These are phyloP conservation scores for Musa acuminata DNA, from an alignment of 176 grass and related monocot genomes.

Conservation along the genomic window DNA sequence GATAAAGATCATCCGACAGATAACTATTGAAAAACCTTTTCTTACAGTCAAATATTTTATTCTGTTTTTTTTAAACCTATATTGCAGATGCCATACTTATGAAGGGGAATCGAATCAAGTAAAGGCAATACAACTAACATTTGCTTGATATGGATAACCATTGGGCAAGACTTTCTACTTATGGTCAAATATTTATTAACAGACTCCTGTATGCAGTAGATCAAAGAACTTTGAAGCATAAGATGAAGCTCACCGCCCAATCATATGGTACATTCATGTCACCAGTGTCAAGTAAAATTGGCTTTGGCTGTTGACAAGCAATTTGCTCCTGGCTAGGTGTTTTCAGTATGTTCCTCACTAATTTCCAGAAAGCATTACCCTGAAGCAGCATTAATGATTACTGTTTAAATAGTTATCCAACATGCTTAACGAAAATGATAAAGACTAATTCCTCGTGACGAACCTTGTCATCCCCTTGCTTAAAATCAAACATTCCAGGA, in stretches of 20 bases:
- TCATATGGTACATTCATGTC: constrained; percentile 91
- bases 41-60: too few species aligned
- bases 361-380: constrained; percentile 92
- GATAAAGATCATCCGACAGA: too few species aligned
- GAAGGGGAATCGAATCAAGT: not conserved
- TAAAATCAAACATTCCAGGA: constrained; percentile 93
- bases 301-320: constrained; percentile 78
- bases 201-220: not conserved
- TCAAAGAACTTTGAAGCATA: not conserved
- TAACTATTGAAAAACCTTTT: too few species aligned
- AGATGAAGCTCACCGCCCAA: constrained; percentile 67
- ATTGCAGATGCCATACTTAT: not conserved
- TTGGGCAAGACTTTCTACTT: not conserved
- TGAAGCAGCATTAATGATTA: constrained; percentile 28
- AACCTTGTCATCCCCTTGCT: constrained; percentile 90
- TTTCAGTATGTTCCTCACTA: constrained; percentile 82
- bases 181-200: not conserved
- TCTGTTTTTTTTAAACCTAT: too few species aligned
- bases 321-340: constrained; percentile 68
- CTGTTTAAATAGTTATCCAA: not conserved
- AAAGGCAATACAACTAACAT: not conserved
- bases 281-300: constrained; percentile 93
- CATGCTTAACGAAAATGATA: not conserved
- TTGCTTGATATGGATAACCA: not conserved
- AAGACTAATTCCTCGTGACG: constrained; percentile 10